Evolutionary conservation across 2,329 filamentous ascomycete genomes (phyloP).

Genomic region (Arthrobotrys entomopaga): DNA sequence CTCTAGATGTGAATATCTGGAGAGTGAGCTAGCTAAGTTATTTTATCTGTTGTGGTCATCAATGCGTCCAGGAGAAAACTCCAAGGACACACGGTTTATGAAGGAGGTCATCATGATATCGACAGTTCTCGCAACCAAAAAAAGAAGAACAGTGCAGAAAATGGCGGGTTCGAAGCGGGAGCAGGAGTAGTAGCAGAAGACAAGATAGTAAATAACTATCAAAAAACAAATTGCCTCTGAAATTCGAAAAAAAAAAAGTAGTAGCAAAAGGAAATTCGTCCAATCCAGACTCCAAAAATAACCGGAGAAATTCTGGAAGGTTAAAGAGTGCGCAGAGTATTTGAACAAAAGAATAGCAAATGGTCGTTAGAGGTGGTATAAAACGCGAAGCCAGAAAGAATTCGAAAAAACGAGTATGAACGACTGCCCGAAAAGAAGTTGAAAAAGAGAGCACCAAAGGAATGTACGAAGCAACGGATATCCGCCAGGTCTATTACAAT

Average conservation of each 20-base stretch:
- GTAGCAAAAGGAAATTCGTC: conserved; percentile 50
- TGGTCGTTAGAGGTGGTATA: conserved; percentile 53
- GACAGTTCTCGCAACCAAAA: conserved; percentile 55
- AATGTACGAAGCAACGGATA: conserved; percentile 53
- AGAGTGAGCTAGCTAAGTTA: conserved; percentile 37
- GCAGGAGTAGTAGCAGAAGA: conserved; percentile 16
- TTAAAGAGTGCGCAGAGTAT: conserved; percentile 23
- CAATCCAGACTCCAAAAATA: conserved; percentile 55
- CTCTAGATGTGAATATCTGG: conserved; percentile 11
- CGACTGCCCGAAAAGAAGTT: conserved; percentile 21
- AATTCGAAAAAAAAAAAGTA: conserved; percentile 16
- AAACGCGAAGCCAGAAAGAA: conserved; percentile 19
- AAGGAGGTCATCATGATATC: conserved; percentile 53
- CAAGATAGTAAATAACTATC: conserved; percentile 5
- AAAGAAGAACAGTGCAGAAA: conserved; percentile 24
- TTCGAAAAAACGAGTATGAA: conserved; percentile 9
- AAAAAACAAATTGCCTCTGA: conserved; percentile 24
- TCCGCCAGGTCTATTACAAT: conserved; percentile 55
- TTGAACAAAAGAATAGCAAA: conserved; percentile 53
- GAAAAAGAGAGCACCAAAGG: conserved; percentile 45
- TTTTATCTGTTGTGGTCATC: conserved; percentile 53
- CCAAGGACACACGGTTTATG: conserved; percentile 39
- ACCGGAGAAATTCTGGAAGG: conserved; percentile 42
- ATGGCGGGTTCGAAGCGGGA: conserved; percentile 13
- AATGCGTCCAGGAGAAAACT: conserved; percentile 38